Percentiles rank a stretch among this genome's conserved stretches.
phyloP scores from a whole-genome alignment of 352 stramenopile genomes.

The Globisporangium rhizosaccharum region DNA sequence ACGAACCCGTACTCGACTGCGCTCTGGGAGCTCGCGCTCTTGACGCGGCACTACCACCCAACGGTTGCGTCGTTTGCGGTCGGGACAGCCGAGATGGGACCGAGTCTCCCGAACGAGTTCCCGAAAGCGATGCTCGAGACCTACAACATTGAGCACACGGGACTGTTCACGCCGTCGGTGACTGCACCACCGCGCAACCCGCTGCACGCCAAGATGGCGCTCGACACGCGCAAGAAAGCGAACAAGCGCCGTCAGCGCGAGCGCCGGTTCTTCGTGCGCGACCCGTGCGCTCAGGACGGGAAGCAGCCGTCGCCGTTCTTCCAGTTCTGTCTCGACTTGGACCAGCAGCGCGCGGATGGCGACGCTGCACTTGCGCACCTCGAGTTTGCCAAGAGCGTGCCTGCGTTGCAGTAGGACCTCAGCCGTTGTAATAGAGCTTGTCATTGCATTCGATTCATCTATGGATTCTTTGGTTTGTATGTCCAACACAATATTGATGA shows the following conservation, averaged over 20 bases:
- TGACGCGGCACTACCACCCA: constrained; percentile 86
- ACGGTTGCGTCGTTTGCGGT: constrained; percentile 59
- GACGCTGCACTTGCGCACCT: constrained; percentile 1
- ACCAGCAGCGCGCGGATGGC: constrained; percentile 8
- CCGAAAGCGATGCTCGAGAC: constrained; percentile 54
- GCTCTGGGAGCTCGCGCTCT: constrained; percentile 90
- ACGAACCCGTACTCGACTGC: constrained; percentile 93
- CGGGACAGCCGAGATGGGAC: constrained; percentile 52
- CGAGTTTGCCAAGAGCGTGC: constrained; percentile 10
- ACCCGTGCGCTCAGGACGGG: constrained; percentile 32
- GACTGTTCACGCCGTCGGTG: constrained; percentile 58
- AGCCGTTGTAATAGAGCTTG: constrained; percentile 5
- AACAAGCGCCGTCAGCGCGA: constrained; percentile 41
- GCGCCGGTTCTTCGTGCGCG: constrained; percentile 68
- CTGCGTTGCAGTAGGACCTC: background rate
- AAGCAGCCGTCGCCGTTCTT: constrained; percentile 29
- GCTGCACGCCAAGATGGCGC: constrained; percentile 60
- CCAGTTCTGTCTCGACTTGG: constrained; percentile 24
- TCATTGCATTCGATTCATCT: background rate
- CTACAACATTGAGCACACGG: constrained; percentile 38
- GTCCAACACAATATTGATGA: background rate
- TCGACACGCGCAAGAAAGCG: constrained; percentile 27
- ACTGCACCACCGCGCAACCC: constrained; percentile 55
- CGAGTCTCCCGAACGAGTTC: constrained; percentile 64
- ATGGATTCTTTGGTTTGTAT: background rate